These are phyloP conservation scores for Dioscorea dumetorum DNA, from an alignment of 106 monocot species.

Conservation along the genomic window DNA sequence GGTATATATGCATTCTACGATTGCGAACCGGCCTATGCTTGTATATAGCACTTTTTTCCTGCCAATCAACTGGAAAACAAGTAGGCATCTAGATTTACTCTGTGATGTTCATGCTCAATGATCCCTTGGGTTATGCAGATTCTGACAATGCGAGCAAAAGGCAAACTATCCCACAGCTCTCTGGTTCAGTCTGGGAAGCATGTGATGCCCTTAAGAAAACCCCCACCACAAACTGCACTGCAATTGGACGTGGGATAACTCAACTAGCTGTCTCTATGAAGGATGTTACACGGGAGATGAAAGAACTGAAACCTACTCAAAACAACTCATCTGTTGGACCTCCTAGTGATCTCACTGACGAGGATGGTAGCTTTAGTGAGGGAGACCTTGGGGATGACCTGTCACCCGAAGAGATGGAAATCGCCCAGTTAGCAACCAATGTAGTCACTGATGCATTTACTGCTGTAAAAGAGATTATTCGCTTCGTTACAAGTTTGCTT, in stretches of 20 bases:
- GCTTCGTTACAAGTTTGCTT: slow-evolving; percentile 43
- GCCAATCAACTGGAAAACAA: neutral
- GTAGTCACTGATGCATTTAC: slow-evolving; percentile 40
- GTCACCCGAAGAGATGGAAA: slow-evolving; percentile 44
- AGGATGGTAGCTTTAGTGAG: slow-evolving; percentile 14
- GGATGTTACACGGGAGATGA: slow-evolving; percentile 79
- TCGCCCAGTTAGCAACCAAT: slow-evolving; percentile 37
- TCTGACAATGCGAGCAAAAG: slow-evolving; percentile 20
- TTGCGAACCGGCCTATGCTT: neutral
- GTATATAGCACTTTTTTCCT: neutral
- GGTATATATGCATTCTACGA: neutral
- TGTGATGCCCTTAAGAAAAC: slow-evolving; percentile 62
- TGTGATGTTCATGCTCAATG: neutral
- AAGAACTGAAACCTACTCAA: slow-evolving; percentile 45
- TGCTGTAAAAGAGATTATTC: slow-evolving; percentile 63
- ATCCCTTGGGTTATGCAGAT: slow-evolving; percentile 19
- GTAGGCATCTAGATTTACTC: neutral
- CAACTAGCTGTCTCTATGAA: slow-evolving; percentile 73
- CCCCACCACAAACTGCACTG: slow-evolving; percentile 62
- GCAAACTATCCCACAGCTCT: slow-evolving; percentile 45
- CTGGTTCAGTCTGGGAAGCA: slow-evolving; percentile 85
- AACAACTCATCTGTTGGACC: slow-evolving; percentile 3
- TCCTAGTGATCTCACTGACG: slow-evolving; percentile 5
- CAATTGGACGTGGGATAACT: slow-evolving; percentile 72
- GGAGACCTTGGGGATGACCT: slow-evolving; percentile 41